Percentiles rank a stretch among this genome's conserved stretches.
These are phyloP conservation scores for Auricularia auricula-judae DNA, from an alignment of 768 basidiomycete species.

Conservation along the genomic window DNA sequence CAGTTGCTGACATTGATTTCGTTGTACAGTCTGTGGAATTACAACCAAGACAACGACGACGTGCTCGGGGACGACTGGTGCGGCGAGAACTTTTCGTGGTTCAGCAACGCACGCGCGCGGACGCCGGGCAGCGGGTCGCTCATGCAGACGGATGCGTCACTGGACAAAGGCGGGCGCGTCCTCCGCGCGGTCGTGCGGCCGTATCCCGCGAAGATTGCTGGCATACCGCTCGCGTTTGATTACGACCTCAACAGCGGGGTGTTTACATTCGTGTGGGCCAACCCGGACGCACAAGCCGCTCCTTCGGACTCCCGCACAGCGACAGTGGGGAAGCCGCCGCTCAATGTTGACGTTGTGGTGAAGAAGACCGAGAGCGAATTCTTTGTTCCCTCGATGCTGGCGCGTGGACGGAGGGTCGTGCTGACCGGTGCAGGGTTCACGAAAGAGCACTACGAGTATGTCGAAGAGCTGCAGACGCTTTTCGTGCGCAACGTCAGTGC, in stretches of 20 bases:
- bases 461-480: slow-evolving; percentile 60
- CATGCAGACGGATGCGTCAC: slow-evolving; percentile 49
- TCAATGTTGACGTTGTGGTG: slow-evolving; percentile 29
- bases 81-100: slow-evolving; percentile 97
- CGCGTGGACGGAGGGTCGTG: slow-evolving; percentile 43
- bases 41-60: slow-evolving; percentile 83
- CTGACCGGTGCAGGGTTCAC: slow-evolving; percentile 40
- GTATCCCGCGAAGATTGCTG: slow-evolving; percentile 83
- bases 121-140: slow-evolving; percentile 12
- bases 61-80: slow-evolving; percentile 81
- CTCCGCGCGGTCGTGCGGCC: slow-evolving; percentile 75
- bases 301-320: slow-evolving; percentile 9
- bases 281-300: slow-evolving; percentile 16
- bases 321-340: slow-evolving; percentile 28
- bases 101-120: slow-evolving; percentile 30
- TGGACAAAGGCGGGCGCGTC: slow-evolving; percentile 77
- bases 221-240: slow-evolving; percentile 59
- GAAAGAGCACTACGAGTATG: slow-evolving; percentile 45
- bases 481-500: slow-evolving; percentile 40
- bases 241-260: slow-evolving; percentile 70
- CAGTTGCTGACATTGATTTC: background rate
- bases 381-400: slow-evolving; percentile 55
- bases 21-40: slow-evolving; percentile 73
- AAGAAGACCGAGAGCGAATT: slow-evolving; percentile 62
- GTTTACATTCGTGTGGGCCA: slow-evolving; percentile 57